Evolutionary conservation across 768 basidiomycete genomes (phyloP).

Genomic region (Strobilomyces confusus): DNA sequence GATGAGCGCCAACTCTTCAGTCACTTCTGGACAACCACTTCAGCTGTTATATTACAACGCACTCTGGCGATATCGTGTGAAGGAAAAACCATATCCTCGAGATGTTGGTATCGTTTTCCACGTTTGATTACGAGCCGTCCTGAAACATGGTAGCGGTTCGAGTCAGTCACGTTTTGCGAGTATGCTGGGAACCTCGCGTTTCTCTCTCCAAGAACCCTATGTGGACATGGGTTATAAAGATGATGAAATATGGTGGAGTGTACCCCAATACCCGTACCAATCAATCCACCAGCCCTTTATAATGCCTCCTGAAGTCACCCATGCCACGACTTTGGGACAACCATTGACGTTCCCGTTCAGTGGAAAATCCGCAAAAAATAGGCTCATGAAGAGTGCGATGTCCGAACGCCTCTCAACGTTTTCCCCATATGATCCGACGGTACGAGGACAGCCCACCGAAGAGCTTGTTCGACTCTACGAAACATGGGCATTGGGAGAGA

Average conservation of each 20-base stretch:
- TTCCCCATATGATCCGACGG: constrained; percentile 26
- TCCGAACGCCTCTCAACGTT: constrained; percentile 35
- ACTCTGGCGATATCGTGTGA: neutral
- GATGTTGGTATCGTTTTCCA: constrained; percentile 4
- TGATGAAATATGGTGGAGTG: constrained; percentile 2
- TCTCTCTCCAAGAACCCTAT: constrained; percentile 12
- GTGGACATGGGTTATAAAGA: constrained; percentile 19
- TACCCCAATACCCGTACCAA: constrained; percentile 16
- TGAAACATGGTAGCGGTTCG: constrained; percentile 3
- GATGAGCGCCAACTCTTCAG: neutral
- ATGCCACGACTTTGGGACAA: constrained; percentile 22
- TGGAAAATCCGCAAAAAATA: constrained; percentile 29
- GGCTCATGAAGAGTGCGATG: constrained; percentile 33
- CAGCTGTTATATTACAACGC: neutral
- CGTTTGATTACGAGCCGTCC: neutral
- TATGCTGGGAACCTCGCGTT: constrained; percentile 14
- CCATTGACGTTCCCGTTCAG: constrained; percentile 29
- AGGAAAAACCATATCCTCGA: neutral
- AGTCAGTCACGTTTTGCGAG: neutral
- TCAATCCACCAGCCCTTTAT: constrained; percentile 7
- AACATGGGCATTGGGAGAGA: constrained; percentile 31
- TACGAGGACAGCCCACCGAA: constrained; percentile 31
- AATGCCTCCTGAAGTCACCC: constrained; percentile 15
- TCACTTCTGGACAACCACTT: neutral
- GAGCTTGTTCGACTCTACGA: constrained; percentile 33